Conservation (phyloP, 2,329 filamentous ascomycete species). For the Trichoderma harzianum region DNA sequence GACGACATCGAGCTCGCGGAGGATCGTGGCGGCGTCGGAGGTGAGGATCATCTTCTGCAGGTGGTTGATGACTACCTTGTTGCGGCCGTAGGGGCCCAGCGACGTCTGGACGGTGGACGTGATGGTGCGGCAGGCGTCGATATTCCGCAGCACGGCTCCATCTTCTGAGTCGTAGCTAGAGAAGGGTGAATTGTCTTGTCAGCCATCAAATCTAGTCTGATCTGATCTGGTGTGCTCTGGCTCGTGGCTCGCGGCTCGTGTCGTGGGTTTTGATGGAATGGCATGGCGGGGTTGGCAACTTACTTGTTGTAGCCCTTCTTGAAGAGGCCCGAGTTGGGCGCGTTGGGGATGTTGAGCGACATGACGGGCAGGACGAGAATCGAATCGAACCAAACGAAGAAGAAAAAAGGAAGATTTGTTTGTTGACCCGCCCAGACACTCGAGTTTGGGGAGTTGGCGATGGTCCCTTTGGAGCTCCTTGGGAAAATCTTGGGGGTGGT, state of each 20-base stretch:
- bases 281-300: slow-evolving; percentile 35
- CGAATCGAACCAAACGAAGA: neutral
- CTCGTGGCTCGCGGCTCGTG: neutral
- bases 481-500: slow-evolving; percentile 23
- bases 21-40: slow-evolving; percentile 94
- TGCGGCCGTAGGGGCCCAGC: slow-evolving; percentile 92
- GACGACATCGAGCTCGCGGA: slow-evolving; percentile 95
- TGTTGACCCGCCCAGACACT: slow-evolving; percentile 6
- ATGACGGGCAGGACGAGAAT: slow-evolving; percentile 47
- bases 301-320: slow-evolving; percentile 97
- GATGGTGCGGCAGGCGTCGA: slow-evolving; percentile 96
- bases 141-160: slow-evolving; percentile 96
- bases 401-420: neutral
- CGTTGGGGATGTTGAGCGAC: slow-evolving; percentile 94
- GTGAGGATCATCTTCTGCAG: slow-evolving; percentile 99
- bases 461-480: slow-evolving; percentile 18
- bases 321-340: slow-evolving; percentile 90
- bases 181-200: slow-evolving; percentile 31
- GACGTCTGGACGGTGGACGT: slow-evolving; percentile 95
- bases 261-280: neutral
- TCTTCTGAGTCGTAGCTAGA: slow-evolving; percentile 97
- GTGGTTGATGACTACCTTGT: slow-evolving; percentile 99
- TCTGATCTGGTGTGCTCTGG: neutral
- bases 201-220: neutral
- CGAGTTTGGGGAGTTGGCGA: slow-evolving; percentile 7